Percentiles rank a stretch among this genome's conserved stretches.
These are phyloP conservation scores for Calocybe gangraenosa DNA, from an alignment of 768 basidiomycete species.

Conservation along the genomic window DNA sequence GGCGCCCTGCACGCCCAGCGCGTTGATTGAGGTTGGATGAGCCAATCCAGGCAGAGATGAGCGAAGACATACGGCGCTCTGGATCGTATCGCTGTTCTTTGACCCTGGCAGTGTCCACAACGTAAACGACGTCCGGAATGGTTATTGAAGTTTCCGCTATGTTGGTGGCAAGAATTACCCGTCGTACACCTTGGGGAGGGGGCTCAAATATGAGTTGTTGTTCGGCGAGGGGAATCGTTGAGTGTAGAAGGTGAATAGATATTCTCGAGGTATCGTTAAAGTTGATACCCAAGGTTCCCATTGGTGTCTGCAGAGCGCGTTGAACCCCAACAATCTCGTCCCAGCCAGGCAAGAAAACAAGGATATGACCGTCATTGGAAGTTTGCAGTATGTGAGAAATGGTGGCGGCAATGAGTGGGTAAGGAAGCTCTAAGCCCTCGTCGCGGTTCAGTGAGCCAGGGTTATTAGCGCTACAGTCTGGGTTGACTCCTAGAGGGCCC, in stretches of 20 bases:
- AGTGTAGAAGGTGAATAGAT: slow-evolving; percentile 81
- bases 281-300: slow-evolving; percentile 49
- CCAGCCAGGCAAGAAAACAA: slow-evolving; percentile 92
- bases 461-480: slow-evolving; percentile 8
- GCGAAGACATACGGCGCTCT: slow-evolving; percentile 79
- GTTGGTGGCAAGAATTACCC: slow-evolving; percentile 91
- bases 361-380: slow-evolving; percentile 79
- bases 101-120: slow-evolving; percentile 84
- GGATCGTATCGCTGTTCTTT: slow-evolving; percentile 92
- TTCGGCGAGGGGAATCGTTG: slow-evolving; percentile 81
- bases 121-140: slow-evolving; percentile 92
- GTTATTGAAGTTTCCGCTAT: slow-evolving; percentile 95
- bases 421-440: slow-evolving; percentile 73
- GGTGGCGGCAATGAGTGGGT: slow-evolving; percentile 74
- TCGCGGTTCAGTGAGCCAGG: slow-evolving; percentile 20
- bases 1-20: slow-evolving; percentile 89
- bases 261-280: slow-evolving; percentile 58
- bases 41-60: slow-evolving; percentile 90
- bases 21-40: slow-evolving; percentile 87
- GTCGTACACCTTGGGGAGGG: slow-evolving; percentile 69
- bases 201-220: slow-evolving; percentile 90
- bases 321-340: slow-evolving; percentile 82
- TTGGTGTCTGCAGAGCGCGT: slow-evolving; percentile 48
- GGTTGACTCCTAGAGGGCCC: slow-evolving; percentile 22
- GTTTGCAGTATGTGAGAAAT: slow-evolving; percentile 71